Evolutionary conservation across 2,329 filamentous ascomycete species (phyloP), one percentile per base, ranked within the genome.

Genomic region (Myriosclerotinia scirpicola): DNA sequence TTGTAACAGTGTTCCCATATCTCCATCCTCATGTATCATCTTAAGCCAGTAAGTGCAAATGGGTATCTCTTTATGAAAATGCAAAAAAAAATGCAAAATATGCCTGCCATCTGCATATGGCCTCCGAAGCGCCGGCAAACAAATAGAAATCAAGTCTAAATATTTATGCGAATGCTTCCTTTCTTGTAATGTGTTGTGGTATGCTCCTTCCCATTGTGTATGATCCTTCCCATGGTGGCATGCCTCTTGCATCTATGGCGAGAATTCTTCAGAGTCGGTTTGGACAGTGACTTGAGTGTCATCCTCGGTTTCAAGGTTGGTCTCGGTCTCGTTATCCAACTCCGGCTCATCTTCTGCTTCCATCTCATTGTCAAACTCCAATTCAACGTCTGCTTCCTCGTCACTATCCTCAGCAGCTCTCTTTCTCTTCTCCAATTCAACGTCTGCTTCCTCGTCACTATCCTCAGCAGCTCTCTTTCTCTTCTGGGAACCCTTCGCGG

Each of bases 391-490:
- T 54, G 53, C 54, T 8, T 69, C 68, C 26, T 69, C 56, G 15
- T 69, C 67, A 58, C 62, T 67, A 5, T 70, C 68, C 34, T 70
- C 69, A 12, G 12, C 67, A 30, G 56, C 67, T 7, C 60, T 66
- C 55, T 71, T 66, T 62, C 61, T 69, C 68, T 68, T 68, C 12
- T 26, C 64, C 20, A 30, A 60, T n/a, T 70, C 63, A 15, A 26
- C 40, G 34, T 70, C 66, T 54, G 53, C 54, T 8, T 69, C 68
- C 26, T 69, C 56, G 15, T 69, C 67, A 58, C 62, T 67, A 5
- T 70, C 68, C 34, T 70, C 69, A 12, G 12, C 67, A 30, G 56
- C 67, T 5, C 60, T 66, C 55, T 71, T 66, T 62, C 61, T 69
- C 68, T 68, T 68, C 12, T 26, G 26, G 2, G 26, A 22, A 3